Evolutionary conservation across 2,329 filamentous ascomycete genomes (phyloP).

Genomic region (Geosmithia putterillii): DNA sequence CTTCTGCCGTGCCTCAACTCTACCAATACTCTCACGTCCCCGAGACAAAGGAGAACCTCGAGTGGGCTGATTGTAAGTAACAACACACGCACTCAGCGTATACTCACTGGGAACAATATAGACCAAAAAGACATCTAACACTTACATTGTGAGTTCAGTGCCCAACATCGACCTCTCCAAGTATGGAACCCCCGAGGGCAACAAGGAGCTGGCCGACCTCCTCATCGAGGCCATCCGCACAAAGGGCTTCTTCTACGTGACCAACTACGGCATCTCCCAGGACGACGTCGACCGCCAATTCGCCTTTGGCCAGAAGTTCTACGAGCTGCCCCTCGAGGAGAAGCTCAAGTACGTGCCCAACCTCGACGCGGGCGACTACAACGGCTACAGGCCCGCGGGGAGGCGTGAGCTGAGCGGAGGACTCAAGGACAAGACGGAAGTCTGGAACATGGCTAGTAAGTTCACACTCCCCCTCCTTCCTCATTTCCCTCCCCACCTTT

Average conservation of each 20-base stretch:
- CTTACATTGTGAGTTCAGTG: slow-evolving; percentile 10
- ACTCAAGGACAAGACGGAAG: slow-evolving; percentile 24
- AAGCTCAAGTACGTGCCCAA: slow-evolving; percentile 42
- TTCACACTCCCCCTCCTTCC: not conserved
- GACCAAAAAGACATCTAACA: slow-evolving; percentile 1
- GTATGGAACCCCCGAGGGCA: slow-evolving; percentile 18
- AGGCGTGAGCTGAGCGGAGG: slow-evolving; percentile 18
- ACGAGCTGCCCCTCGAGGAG: slow-evolving; percentile 39
- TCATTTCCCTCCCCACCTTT: not conserved
- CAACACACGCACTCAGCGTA: not conserved
- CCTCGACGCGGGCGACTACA: slow-evolving; percentile 39
- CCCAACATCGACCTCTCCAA: slow-evolving; percentile 19
- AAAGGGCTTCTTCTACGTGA: slow-evolving; percentile 45
- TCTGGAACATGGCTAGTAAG: slow-evolving; percentile 25
- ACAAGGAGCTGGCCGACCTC: slow-evolving; percentile 12
- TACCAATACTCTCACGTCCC: slow-evolving; percentile 21
- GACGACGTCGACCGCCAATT: slow-evolving; percentile 47
- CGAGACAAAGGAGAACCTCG: slow-evolving; percentile 21
- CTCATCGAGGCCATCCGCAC: slow-evolving; percentile 20
- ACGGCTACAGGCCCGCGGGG: slow-evolving; percentile 40
- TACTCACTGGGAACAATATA: not conserved
- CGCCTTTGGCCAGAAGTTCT: slow-evolving; percentile 43
- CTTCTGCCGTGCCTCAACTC: slow-evolving; percentile 15
- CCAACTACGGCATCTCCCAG: slow-evolving; percentile 47
- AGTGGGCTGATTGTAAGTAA: slow-evolving; percentile 22